A percentile compares a stretch with the other conserved stretches of the same genome.
Evolutionary conservation across 192 early-diverging fungal genomes (phyloP).

Genomic region (Allomyces macrogynus): DNA sequence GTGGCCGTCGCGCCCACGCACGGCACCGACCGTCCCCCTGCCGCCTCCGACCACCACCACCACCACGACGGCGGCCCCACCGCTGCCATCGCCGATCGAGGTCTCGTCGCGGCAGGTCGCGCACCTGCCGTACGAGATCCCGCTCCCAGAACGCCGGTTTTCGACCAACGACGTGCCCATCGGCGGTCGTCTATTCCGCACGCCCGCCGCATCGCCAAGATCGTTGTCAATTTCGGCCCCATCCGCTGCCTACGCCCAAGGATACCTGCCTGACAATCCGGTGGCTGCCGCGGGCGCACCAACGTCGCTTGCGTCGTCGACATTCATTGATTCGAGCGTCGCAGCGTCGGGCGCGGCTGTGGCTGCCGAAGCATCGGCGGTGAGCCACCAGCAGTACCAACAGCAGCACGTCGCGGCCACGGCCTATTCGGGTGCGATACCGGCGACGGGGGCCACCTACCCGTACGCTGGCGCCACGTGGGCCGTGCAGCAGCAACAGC

Average conservation of each 20-base stretch:
- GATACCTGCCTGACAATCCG: too few species aligned
- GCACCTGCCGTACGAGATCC: background rate
- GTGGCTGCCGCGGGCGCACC: too few species aligned
- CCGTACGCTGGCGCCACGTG: too few species aligned
- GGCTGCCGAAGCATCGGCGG: background rate
- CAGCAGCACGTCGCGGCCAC: background rate
- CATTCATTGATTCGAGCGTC: too few species aligned
- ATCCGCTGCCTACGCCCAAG: too few species aligned
- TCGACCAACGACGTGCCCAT: too few species aligned
- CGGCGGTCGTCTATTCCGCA: too few species aligned
- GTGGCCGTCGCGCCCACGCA: background rate
- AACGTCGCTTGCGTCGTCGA: too few species aligned
- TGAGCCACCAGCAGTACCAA: background rate
- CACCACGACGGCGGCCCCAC: constrained; percentile 3
- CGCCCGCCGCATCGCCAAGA: too few species aligned
- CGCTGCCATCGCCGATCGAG: background rate
- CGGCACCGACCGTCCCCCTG: background rate
- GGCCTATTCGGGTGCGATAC: background rate
- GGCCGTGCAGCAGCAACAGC: background rate
- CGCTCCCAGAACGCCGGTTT: background rate
- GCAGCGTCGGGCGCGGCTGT: too few species aligned
- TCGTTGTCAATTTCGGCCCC: too few species aligned
- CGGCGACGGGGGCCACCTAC: background rate
- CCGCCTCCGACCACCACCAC: background rate
- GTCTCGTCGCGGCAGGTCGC: background rate